Conservation (phyloP, 1,284 basidiomycete genomes). For the Cutaneotrichosporon sp. region DNA sequence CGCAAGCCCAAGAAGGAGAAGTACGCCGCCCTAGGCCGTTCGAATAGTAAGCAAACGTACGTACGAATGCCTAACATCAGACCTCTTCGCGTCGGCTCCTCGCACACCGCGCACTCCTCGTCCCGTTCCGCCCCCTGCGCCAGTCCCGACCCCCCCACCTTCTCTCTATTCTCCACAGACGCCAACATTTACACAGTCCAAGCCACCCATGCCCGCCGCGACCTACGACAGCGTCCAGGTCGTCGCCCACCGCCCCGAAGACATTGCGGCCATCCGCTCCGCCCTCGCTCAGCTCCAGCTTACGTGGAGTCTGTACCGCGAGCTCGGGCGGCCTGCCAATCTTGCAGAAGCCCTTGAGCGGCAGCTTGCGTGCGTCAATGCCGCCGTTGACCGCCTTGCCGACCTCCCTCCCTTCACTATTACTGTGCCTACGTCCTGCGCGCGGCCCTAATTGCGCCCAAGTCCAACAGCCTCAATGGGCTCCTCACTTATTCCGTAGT, state of each 20-base stretch:
- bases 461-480: too few species aligned
- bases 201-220: not conserved
- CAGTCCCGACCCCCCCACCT: too few species aligned
- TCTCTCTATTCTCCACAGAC: too few species aligned
- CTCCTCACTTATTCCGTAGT: not conserved
- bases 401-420: slow-evolving; percentile 5
- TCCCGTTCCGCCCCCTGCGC: too few species aligned
- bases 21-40: too few species aligned
- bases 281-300: slow-evolving; percentile 6
- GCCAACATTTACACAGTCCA: too few species aligned
- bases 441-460: too few species aligned
- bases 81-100: too few species aligned
- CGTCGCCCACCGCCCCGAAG: slow-evolving; percentile 1
- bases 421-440: not conserved
- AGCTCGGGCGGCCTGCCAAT: slow-evolving; percentile 5
- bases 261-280: slow-evolving; percentile 3
- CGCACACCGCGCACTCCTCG: too few species aligned
- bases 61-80: too few species aligned
- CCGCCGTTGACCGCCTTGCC: not conserved
- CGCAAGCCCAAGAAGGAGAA: too few species aligned
- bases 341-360: slow-evolving; percentile 5
- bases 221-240: slow-evolving; percentile 8
- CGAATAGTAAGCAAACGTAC: too few species aligned
- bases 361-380: not conserved
- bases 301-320: slow-evolving; percentile 6